phyloP scores from a whole-genome alignment of 139 green algal species.

The Gonium pectorale region DNA sequence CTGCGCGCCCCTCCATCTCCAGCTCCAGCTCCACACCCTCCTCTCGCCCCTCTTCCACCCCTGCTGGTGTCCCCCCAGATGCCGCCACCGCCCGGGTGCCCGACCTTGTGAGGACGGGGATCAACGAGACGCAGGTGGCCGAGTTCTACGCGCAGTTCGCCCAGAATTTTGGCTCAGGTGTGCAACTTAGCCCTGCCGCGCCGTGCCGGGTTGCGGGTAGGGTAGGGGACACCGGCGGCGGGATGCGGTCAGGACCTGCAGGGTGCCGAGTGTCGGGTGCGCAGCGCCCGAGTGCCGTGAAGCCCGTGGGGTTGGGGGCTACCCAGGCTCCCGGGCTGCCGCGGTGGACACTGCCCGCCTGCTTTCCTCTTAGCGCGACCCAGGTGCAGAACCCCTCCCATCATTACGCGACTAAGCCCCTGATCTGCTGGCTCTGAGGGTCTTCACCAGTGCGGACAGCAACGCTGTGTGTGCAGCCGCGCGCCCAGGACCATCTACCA shows the following conservation, averaged over 20 bases:
- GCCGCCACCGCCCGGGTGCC: background rate
- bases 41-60: too few relatives aligned
- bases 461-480: too few relatives aligned
- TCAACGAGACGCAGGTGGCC: conserved; percentile 27
- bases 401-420: too few relatives aligned
- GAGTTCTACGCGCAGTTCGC: conserved; percentile 18
- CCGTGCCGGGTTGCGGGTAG: too few relatives aligned
- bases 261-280: background rate
- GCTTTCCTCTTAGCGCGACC: too few relatives aligned
- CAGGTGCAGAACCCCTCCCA: too few relatives aligned
- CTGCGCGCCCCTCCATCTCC: too few relatives aligned
- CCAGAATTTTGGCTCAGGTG: conserved; percentile 24
- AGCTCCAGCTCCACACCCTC: too few relatives aligned
- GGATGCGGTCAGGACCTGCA: background rate
- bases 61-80: too few relatives aligned
- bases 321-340: background rate
- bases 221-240: background rate
- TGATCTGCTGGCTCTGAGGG: too few relatives aligned
- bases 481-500: background rate
- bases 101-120: background rate
- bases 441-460: background rate
- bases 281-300: background rate
- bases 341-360: too few relatives aligned
- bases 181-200: background rate
- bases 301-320: background rate